Evolutionary conservation across 2,329 filamentous ascomycete species (phyloP).

Genomic region (Trichophyton schoenleinii): DNA sequence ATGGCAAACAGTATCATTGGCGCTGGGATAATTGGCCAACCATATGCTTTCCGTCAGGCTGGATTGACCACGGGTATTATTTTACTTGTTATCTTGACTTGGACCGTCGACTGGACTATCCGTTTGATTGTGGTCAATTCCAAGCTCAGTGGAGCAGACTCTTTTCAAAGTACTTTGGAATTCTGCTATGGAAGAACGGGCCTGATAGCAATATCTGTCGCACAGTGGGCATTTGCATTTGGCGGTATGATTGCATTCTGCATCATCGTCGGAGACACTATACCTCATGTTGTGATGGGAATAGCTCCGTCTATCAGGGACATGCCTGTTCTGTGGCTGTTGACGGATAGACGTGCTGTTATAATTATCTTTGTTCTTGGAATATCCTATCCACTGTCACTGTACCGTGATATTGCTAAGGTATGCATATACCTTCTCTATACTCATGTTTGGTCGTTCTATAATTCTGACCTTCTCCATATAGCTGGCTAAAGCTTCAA

Average conservation of each 20-base stretch:
- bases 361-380: conserved; percentile 81
- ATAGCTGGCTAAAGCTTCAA: conserved; percentile 89
- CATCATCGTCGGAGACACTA: conserved; percentile 92
- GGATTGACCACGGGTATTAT: conserved; percentile 69
- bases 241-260: conserved; percentile 98
- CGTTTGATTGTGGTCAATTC: conserved; percentile 93
- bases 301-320: conserved; percentile 63
- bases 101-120: conserved; percentile 94
- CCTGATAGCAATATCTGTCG: conserved; percentile 75
- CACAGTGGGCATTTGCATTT: conserved; percentile 97
- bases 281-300: conserved; percentile 75
- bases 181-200: conserved; percentile 85
- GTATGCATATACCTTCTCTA: conserved; percentile 36
- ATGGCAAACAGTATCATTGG: conserved; percentile 98
- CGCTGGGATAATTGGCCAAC: conserved; percentile 65
- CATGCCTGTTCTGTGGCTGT: conserved; percentile 65
- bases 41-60: conserved; percentile 90
- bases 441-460: background rate
- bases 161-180: conserved; percentile 91
- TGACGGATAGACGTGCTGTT: conserved; percentile 68
- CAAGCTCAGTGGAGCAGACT: conserved; percentile 85
- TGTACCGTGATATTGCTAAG: conserved; percentile 97
- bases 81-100: conserved; percentile 64
- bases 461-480: conserved; percentile 19
- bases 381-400: conserved; percentile 77